phyloP scores from a whole-genome alignment of 257 asterid species.

The Solanum chmielewskii region DNA sequence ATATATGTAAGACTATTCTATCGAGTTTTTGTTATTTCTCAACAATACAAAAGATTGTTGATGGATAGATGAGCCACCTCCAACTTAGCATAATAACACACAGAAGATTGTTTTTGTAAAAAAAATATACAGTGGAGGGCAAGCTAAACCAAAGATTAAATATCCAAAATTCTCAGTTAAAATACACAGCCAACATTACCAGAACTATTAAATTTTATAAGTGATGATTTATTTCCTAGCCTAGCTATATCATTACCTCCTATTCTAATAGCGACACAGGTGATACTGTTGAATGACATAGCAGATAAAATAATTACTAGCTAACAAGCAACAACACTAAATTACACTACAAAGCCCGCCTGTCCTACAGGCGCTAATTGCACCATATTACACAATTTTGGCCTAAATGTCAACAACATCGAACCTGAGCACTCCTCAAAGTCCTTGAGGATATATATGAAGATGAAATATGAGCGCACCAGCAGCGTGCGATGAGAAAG shows the following conservation, averaged over 20 bases:
- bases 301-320: neutral
- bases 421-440: neutral
- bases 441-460: neutral
- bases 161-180: neutral
- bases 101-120: neutral
- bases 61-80: neutral
- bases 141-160: neutral
- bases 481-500: neutral
- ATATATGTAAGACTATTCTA: neutral
- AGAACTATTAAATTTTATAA: neutral
- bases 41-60: neutral
- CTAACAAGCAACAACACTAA: neutral
- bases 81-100: neutral
- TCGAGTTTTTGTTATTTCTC: neutral
- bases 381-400: neutral
- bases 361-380: neutral
- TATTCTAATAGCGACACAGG: neutral
- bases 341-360: neutral
- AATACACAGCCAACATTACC: neutral
- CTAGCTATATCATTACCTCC: neutral
- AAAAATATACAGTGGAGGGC: neutral
- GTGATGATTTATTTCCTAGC: neutral
- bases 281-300: neutral
- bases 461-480: neutral
- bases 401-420: neutral